Percentiles rank a stretch among this genome's conserved stretches.
Evolutionary conservation across 257 asterid genomes (phyloP).

Genomic region (Solanum stenotomum): DNA sequence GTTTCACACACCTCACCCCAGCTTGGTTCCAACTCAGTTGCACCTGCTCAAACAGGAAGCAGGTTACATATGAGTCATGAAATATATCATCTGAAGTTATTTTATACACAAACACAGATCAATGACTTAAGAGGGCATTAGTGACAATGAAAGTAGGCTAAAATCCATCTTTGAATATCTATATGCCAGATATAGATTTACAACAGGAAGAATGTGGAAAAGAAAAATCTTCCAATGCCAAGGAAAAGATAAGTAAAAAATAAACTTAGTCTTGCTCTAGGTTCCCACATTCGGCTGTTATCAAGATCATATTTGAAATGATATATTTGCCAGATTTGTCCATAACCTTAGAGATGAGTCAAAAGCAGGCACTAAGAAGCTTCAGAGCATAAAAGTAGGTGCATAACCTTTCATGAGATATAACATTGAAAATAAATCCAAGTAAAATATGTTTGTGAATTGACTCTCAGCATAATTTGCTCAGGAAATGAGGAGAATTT

Average conservation of each 20-base stretch:
- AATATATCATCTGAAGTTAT: background rate
- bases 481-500: background rate
- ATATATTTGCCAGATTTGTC: background rate
- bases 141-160: background rate
- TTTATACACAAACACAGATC: background rate
- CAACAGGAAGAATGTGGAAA: background rate
- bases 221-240: background rate
- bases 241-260: background rate
- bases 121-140: background rate
- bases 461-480: background rate
- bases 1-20: constrained; percentile 71
- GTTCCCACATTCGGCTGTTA: background rate
- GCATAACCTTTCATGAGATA: background rate
- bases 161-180: background rate
- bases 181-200: background rate
- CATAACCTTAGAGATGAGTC: background rate
- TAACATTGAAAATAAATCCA: background rate
- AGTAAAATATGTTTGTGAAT: background rate
- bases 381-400: background rate
- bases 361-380: background rate
- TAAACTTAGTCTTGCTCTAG: background rate
- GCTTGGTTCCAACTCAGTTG: constrained; percentile 73
- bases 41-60: constrained; percentile 43
- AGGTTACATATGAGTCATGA: background rate
- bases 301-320: background rate